Conservation (phyloP, 177 flowering plant species). For the Telopea speciosissima region DNA sequence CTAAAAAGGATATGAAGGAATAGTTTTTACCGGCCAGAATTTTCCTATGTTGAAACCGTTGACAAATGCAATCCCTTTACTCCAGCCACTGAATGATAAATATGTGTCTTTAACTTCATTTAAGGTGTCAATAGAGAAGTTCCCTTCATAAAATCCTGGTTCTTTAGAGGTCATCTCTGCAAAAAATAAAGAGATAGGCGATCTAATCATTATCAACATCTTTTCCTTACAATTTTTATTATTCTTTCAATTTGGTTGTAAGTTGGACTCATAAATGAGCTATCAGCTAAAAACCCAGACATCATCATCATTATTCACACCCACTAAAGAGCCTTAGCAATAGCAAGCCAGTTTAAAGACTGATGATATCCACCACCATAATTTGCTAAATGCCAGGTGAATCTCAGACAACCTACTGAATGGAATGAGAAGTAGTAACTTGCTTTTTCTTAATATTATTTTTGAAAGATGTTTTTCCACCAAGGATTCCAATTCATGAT, state of each 20-base stretch:
- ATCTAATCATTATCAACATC: not conserved
- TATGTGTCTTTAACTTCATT: slow-evolving; percentile 56
- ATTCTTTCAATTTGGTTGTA: not conserved
- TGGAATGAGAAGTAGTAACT: not conserved
- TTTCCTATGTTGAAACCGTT: slow-evolving; percentile 80
- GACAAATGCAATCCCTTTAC: slow-evolving; percentile 78
- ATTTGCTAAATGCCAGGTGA: not conserved
- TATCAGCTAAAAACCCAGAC: not conserved
- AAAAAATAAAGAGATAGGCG: slow-evolving; percentile 11
- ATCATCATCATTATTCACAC: not conserved
- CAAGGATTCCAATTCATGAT: no score
- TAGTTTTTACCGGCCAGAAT: slow-evolving; percentile 74
- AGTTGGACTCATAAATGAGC: slow-evolving; percentile 1
- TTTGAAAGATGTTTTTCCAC: not conserved
- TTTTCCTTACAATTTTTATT: not conserved
- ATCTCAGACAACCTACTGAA: not conserved
- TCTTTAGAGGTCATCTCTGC: slow-evolving; percentile 35
- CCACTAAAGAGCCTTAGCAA: not conserved
- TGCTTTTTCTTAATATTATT: not conserved
- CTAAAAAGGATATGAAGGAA: not conserved
- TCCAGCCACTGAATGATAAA: slow-evolving; percentile 76
- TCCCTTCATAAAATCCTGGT: slow-evolving; percentile 63
- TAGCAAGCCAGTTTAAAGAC: not conserved
- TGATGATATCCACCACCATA: not conserved
- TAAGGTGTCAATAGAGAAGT: slow-evolving; percentile 31